Base-by-base conservation (phyloP, 2,329 filamentous ascomycete species). In the Arthrinium phaeospermum region DNA sequence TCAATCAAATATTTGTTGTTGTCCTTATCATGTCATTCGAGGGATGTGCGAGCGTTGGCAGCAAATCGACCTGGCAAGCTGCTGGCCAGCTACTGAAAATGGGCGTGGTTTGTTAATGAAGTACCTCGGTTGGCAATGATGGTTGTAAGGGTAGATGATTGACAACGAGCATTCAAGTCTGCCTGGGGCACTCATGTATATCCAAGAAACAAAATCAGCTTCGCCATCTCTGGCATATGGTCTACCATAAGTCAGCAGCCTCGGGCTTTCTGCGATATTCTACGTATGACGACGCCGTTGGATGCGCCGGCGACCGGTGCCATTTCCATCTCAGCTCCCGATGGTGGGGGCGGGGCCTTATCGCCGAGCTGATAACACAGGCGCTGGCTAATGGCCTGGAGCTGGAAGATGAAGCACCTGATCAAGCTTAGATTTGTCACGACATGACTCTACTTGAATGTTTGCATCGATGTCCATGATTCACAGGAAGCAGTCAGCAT, bases 271-370 rank as follows among this genome's bases (percentile, higher is more conserved):
- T 64, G 34, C 34, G 57, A 41, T 64, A 41, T 64, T 64, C 57
- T 64, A 41, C 57, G 57, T 64, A 64, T 41, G 57, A 64, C 57
- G 57, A 30, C 53, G 24, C 24, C 14, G 30, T 8, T 34, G 16
- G 53, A 16, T 37, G 30, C 46, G 16, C 34, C 30, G 30, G 53
- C 37, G 19, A n/a, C 37, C 53, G 53, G 53, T 64, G 57, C 57
- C n/a, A 64, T 41, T 64, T 64, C 57, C 57, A 41, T 37, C 19
- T 22, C 57, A 64, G 34, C 34, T 64, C 5, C 57, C 57, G 57
- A 64, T 64, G 57, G 57, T 64, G 57, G 57, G 57, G 57, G 57
- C 34, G 57, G 57, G 57, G 19, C 19, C 57, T 64, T 64, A 64
- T 64, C 57, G 41, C 57, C 57, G 57, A 30, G 57, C 57, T 64